Evolutionary conservation across 148 eudicot species (phyloP).

Genomic region (Chenopodium suecicum): DNA sequence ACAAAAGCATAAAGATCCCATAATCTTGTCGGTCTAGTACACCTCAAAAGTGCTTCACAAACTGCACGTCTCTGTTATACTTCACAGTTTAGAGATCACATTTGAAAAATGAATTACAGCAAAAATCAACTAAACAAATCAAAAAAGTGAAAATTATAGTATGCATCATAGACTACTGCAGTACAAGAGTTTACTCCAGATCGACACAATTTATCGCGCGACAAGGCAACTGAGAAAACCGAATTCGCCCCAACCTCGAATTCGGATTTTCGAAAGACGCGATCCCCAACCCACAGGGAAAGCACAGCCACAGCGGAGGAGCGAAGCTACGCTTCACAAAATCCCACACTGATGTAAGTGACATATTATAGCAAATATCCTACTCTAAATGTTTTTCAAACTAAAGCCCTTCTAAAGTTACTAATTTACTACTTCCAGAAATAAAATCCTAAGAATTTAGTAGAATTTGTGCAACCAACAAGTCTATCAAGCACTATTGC

Average conservation of each 20-base stretch:
- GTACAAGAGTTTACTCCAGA: neutral
- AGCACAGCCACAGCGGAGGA: no score
- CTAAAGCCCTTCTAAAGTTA: neutral
- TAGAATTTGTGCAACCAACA: neutral
- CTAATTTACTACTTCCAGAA: neutral
- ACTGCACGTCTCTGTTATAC: constrained; percentile 79
- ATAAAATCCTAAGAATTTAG: neutral
- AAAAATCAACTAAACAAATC: neutral
- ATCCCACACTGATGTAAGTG: neutral
- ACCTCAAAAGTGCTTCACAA: constrained; percentile 70
- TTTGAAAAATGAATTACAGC: neutral
- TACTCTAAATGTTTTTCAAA: neutral
- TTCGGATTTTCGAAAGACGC: no score
- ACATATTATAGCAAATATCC: neutral
- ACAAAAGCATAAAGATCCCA: constrained; percentile 95
- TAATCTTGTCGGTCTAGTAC: constrained; percentile 67
- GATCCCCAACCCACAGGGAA: no score
- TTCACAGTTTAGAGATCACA: constrained; percentile 7
- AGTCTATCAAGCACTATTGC: neutral
- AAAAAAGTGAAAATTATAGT: neutral
- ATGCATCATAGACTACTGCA: neutral
- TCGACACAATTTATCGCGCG: no score
- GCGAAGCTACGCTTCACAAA: neutral
- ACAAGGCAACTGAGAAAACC: no score
- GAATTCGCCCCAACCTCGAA: no score